Conservation (phyloP, 371 early-diverging fungal genomes). For the Mucor sp. region DNA sequence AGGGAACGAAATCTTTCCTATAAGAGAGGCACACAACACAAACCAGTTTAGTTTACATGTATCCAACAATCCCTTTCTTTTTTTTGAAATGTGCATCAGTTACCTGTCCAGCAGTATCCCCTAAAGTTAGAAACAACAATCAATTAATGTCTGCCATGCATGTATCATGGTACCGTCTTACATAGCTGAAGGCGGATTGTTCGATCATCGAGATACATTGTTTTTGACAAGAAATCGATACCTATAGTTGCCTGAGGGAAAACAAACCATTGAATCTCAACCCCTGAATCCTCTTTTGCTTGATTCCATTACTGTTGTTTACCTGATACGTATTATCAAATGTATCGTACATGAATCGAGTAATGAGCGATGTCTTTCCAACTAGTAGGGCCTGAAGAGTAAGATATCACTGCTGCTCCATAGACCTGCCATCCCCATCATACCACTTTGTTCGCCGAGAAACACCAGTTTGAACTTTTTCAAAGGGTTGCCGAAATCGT, state of each 20-base stretch:
- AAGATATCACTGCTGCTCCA: neutral
- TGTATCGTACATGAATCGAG: constrained; percentile 98
- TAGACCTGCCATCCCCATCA: constrained; percentile 4
- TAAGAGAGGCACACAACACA: neutral
- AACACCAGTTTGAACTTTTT: constrained; percentile 93
- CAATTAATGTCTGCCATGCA: neutral
- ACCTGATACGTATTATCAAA: constrained; percentile 97
- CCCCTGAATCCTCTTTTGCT: neutral
- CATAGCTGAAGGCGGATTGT: constrained; percentile 98
- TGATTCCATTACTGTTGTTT: constrained; percentile 9
- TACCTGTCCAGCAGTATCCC: constrained; percentile 99
- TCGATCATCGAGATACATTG: constrained; percentile 96
- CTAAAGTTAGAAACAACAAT: neutral
- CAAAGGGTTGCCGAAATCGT: constrained; percentile 63
- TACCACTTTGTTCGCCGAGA: constrained; percentile 96
- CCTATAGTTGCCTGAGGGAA: constrained; percentile 95
- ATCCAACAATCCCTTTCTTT: neutral
- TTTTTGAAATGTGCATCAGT: neutral
- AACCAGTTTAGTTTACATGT: neutral
- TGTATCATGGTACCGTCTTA: constrained; percentile 7
- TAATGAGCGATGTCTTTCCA: constrained; percentile 99
- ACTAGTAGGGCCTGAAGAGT: constrained; percentile 55
- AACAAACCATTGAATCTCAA: neutral
- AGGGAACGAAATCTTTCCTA: constrained; percentile 94
- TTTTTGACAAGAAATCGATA: constrained; percentile 99